phyloP scores from a whole-genome alignment of 305 asterid genomes.

The Rubia peregrina region DNA sequence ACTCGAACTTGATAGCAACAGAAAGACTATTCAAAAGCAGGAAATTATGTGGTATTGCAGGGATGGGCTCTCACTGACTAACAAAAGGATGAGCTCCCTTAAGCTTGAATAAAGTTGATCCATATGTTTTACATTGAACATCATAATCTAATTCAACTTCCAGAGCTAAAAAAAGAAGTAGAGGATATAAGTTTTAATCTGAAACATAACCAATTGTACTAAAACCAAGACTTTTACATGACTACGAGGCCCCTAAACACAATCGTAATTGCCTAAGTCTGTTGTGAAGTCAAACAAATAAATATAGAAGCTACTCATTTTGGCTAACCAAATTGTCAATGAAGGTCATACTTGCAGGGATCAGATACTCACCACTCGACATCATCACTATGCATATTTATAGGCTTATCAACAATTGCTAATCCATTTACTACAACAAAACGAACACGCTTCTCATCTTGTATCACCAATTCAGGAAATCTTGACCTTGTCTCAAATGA shows the following conservation, averaged over 20 bases:
- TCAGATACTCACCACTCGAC: conserved; percentile 67
- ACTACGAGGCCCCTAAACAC: not conserved
- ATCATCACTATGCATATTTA: conserved; percentile 57
- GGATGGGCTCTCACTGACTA: not conserved
- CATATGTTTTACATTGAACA: not conserved
- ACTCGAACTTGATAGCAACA: not conserved
- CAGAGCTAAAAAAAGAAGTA: not conserved
- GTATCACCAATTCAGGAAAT: conserved; percentile 93
- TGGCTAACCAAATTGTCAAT: not conserved
- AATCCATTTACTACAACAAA: conserved; percentile 96
- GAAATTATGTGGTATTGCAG: not conserved
- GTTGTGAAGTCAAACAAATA: not conserved
- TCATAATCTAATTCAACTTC: not conserved
- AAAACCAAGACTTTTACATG: not conserved
- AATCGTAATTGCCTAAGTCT: not conserved
- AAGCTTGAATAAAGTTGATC: not conserved
- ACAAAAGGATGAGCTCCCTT: not conserved
- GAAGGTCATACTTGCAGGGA: not conserved
- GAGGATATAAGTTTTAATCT: not conserved
- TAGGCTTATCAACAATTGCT: conserved; percentile 73
- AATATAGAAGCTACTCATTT: not conserved
- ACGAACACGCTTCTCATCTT: conserved; percentile 97
- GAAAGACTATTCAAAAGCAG: not conserved
- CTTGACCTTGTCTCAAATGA: conserved; percentile 91
- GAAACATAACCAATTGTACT: not conserved